Evolutionary conservation across 768 basidiomycete genomes (phyloP), one percentile per base, ranked within the genome.

Genomic region (Calocera cornea): DNA sequence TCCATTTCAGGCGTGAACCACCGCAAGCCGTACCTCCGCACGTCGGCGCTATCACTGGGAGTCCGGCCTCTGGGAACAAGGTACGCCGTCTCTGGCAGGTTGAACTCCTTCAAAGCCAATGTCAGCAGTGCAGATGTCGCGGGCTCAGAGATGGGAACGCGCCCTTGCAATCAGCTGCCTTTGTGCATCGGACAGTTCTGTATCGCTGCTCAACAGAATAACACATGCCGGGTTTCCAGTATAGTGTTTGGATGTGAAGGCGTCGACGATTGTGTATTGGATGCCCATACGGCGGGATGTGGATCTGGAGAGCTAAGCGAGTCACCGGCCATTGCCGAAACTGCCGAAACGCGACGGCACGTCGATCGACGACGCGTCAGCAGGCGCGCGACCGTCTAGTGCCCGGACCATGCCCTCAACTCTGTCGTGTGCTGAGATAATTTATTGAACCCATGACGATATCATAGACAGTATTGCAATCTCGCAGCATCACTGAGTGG

Each of bases 211-310:
- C 31, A 78, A 66, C 64, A 75, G 33, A 22, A 78, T 69, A 38
- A 78, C 74, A 12, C 72, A 72, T 2, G 77, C 77, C 1, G 75
- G 74, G 70, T 77, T 78, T 34, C 78, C 78, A 2, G 65, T 34
- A 65, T 72, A 76, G 22, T 72, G 66, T 8, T 38, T 7, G 10
- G 68, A 50, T 17, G 77, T 75, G 72, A 78, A 78, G 2, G 77
- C 77, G 68, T 78, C 76, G 34, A 75, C 72, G 17, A 67, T 71
- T 33, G 36, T 66, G 67, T 69, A 73, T 12, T 64, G 36, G 2
- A 70, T 65, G 8, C 24, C 40, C 31, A 66, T 60, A 5, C 36
- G 5, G 36, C 36, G 5, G 36, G 36, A 38, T n/a, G n/a, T n/a
- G n/a, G n/a, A n/a, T n/a, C n/a, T n/a, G n/a, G n/a, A n/a, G n/a